Conservation (phyloP, 352 stramenopile genomes). For the Globisporangium sylvaticum region DNA sequence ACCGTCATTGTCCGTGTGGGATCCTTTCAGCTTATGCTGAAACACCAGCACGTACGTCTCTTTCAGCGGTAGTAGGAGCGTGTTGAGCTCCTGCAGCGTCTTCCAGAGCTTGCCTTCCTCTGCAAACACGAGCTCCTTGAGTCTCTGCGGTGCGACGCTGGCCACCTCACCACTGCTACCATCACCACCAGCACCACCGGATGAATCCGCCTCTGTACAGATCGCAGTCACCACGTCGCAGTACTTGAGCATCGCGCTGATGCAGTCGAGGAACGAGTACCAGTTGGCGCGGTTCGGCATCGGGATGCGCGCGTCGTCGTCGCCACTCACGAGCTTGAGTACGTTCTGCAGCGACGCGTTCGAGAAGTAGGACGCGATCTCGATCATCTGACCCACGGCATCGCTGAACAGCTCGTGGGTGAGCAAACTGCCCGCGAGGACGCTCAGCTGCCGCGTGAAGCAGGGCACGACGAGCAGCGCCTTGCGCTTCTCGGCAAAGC, state of each 20-base stretch:
- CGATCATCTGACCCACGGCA: constrained; percentile 55
- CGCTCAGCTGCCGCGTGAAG: constrained; percentile 47
- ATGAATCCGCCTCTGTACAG: constrained; percentile 27
- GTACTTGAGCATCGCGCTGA: constrained; percentile 46
- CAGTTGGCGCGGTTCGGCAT: constrained; percentile 57
- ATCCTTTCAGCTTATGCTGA: constrained; percentile 20
- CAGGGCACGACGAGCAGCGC: constrained; percentile 69
- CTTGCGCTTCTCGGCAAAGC: constrained; percentile 26
- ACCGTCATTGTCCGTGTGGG: not conserved
- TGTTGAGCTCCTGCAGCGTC: constrained; percentile 32
- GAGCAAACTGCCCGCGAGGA: constrained; percentile 50
- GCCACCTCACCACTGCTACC: not conserved
- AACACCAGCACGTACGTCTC: constrained; percentile 65
- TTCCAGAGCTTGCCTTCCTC: constrained; percentile 46
- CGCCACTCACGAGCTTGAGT: constrained; percentile 34
- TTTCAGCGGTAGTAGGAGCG: constrained; percentile 48
- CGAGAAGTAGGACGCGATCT: constrained; percentile 58
- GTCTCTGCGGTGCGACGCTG: constrained; percentile 24
- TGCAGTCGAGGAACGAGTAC: constrained; percentile 60
- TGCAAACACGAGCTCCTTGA: constrained; percentile 55
- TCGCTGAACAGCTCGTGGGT: constrained; percentile 45
- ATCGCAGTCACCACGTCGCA: constrained; percentile 49
- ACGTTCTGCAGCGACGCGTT: constrained; percentile 39
- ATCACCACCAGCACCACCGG: not conserved
- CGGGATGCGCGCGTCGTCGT: constrained; percentile 38